Evolutionary conservation across 1,284 basidiomycete species (phyloP).

Genomic region (Hemileia vastatrix): DNA sequence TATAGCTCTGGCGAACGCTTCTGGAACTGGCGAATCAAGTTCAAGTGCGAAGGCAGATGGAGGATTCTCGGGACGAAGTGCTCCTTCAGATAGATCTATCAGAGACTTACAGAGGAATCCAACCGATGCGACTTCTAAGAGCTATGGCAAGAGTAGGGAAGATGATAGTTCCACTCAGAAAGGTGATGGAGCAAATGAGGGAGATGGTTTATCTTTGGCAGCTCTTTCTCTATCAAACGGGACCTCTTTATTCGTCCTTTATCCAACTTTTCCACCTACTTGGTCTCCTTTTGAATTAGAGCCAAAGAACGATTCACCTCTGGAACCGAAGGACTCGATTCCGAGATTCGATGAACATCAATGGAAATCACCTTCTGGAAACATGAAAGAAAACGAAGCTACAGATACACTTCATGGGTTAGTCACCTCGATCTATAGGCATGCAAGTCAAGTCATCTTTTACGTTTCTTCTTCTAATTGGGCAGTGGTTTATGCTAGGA

Average conservation of each 20-base stretch:
- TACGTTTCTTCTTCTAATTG: conserved; percentile 84
- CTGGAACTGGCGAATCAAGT: background rate
- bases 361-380: too few species aligned
- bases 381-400: too few species aligned
- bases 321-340: conserved; percentile 9
- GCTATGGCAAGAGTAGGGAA: conserved; percentile 25
- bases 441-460: conserved; percentile 64
- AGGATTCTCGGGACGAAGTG: conserved; percentile 11
- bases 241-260: too few species aligned
- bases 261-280: too few species aligned
- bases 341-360: background rate
- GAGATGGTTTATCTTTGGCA: too few species aligned
- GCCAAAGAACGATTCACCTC: conserved; percentile 20
- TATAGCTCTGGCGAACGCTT: background rate
- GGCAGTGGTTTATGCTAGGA: conserved; percentile 62
- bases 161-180: conserved; percentile 8
- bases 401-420: background rate
- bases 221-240: too few species aligned
- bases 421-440: conserved; percentile 44
- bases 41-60: background rate
- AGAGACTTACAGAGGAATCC: conserved; percentile 54
- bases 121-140: conserved; percentile 24
- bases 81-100: conserved; percentile 26
- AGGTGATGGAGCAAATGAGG: too few species aligned
- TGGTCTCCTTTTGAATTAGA: too few species aligned